These are phyloP conservation scores for Lactuca sativa DNA, from an alignment of 129 eudicot species.

Conservation along the genomic window DNA sequence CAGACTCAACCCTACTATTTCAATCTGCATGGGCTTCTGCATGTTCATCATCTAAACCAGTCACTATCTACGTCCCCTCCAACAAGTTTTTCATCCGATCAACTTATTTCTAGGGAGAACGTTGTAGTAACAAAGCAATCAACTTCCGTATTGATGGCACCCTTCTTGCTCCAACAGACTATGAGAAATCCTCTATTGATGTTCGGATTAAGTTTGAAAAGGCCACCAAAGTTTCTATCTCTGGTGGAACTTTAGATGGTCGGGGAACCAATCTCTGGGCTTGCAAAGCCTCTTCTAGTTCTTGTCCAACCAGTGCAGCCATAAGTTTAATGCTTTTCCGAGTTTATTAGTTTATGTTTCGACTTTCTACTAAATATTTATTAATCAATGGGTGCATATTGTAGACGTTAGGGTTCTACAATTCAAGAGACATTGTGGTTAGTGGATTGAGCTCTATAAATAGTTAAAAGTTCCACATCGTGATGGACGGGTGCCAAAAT, in stretches of 20 bases:
- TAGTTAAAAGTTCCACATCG: constrained; percentile 48
- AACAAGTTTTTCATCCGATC: constrained; percentile 42
- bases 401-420: constrained; percentile 36
- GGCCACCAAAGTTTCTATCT: constrained; percentile 51
- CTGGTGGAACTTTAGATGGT: constrained; percentile 64
- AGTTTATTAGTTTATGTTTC: neutral
- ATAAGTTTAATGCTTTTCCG: constrained; percentile 25
- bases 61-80: constrained; percentile 51
- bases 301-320: constrained; percentile 64
- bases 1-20: constrained; percentile 42
- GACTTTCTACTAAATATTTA: neutral
- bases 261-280: constrained; percentile 58
- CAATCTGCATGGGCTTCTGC: constrained; percentile 54
- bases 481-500: too few species aligned
- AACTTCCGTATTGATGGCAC: constrained; percentile 51
- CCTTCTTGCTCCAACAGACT: constrained; percentile 60
- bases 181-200: constrained; percentile 23
- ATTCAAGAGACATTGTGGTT: constrained; percentile 43
- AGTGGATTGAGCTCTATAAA: constrained; percentile 44
- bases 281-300: constrained; percentile 50
- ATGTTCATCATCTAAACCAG: constrained; percentile 35
- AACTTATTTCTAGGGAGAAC: constrained; percentile 39
- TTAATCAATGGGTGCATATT: neutral
- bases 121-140: constrained; percentile 47
- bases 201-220: constrained; percentile 53